phyloP scores from a whole-genome alignment of 148 eudicot species.

The Persicaria tinctoria region DNA sequence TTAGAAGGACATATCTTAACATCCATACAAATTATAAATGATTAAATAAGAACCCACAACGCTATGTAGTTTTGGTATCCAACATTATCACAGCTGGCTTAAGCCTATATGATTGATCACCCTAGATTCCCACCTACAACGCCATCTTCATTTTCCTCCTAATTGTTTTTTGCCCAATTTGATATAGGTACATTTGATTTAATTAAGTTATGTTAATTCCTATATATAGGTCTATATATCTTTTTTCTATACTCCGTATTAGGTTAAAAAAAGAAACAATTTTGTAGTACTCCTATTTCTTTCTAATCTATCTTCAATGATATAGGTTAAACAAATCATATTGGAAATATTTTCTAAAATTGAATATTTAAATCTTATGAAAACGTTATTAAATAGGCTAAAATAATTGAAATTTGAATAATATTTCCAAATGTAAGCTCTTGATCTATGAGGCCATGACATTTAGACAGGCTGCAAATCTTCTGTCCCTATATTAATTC shows the following conservation, averaged over 20 bases:
- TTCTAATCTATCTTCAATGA: too few relatives aligned
- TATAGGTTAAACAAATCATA: too few relatives aligned
- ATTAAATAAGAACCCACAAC: not conserved
- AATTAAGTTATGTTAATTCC: not conserved
- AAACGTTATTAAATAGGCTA: too few relatives aligned
- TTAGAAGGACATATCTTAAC: not conserved
- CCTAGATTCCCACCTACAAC: not conserved
- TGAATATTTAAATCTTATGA: too few relatives aligned
- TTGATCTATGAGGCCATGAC: too few relatives aligned
- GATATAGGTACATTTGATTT: not conserved
- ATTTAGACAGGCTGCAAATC: too few relatives aligned
- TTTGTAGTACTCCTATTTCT: too few relatives aligned
- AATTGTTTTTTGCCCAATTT: not conserved
- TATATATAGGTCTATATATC: not conserved
- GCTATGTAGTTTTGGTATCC: not conserved
- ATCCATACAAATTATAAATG: not conserved
- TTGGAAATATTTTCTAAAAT: too few relatives aligned
- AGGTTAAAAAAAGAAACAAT: too few relatives aligned
- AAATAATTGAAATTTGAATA: too few relatives aligned
- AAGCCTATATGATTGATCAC: not conserved
- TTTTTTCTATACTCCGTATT: not conserved
- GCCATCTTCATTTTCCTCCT: not conserved
- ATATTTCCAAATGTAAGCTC: too few relatives aligned
- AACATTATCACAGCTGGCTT: constrained; percentile 1
- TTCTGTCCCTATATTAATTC: too few relatives aligned